Base-by-base conservation (phyloP, 2,329 filamentous ascomycete species). In the Fusarium staphyleae region DNA sequence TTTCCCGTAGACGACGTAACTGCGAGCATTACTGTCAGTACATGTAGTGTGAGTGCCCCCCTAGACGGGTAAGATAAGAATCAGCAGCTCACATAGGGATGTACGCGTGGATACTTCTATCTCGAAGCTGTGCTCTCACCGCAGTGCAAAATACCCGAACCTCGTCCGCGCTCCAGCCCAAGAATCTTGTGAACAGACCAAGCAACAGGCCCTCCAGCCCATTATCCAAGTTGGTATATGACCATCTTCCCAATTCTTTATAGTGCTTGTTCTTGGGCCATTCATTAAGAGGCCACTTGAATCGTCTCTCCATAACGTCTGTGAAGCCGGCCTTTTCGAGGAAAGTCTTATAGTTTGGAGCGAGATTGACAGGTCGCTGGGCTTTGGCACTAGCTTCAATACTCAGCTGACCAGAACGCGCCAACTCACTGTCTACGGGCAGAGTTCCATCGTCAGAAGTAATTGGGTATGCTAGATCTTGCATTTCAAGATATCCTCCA, bases 201-300 rank as follows among this genome's bases (percentile, higher is more conserved):
- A 55, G 35, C 6, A 39, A 18, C 3, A 55, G 14, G 5, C 39
- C 52, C n/a, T 55, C 52, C 2, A 55, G 18, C 4, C 52, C 52
- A 5, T 29, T 24, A 6, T 35, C 34, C 4, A 55, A 7, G 15
- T 43, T 55, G 11, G 26, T 37, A 16, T 14, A 44, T 0, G 48
- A 37, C 52, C 52, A 55, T 3, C 24, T 14, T 10, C 52, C 52
- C 8, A 55, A 18, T 16, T 55, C 52, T 30, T 55, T 55, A 6
- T 52, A 55, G 16, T 42, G 41, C 28, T 55, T 46, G 13, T 55
- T 48, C 12, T 44, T 51, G 12, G 52, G 52, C 52, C 52, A 55
- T 18, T 33, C 22, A 14, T 52, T 55, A 1, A 52, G 36, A 7
- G 52, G 52, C 52, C 48, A 55, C 22, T 55, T 52, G 32, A 30